Evolutionary conservation across 2,329 filamentous ascomycete species (phyloP).

Genomic region (Fonsecaea nubica): DNA sequence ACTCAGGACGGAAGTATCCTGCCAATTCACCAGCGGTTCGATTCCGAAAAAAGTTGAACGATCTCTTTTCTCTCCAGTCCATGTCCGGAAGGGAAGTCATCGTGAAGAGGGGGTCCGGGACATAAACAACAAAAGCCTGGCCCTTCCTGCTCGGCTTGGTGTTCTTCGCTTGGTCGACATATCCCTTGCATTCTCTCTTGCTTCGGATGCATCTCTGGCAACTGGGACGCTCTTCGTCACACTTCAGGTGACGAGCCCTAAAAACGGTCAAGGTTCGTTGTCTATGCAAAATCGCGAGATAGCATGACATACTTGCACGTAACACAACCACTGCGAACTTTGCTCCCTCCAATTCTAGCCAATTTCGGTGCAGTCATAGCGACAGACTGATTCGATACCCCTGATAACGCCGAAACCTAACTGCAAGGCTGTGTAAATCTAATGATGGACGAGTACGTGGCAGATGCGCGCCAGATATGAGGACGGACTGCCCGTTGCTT

Average conservation of each 20-base stretch:
- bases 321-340: conserved; percentile 1
- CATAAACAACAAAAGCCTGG: conserved; percentile 14
- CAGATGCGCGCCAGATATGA: not conserved
- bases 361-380: not conserved
- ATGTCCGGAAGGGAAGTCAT: not conserved
- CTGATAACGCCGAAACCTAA: not conserved
- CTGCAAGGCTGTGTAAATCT: not conserved
- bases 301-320: not conserved
- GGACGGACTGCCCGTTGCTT: not conserved
- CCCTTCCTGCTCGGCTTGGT: not conserved
- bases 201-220: conserved; percentile 18
- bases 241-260: conserved; percentile 7
- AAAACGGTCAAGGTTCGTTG: not conserved
- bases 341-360: conserved; percentile 2
- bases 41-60: conserved; percentile 20
- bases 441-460: not conserved
- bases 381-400: not conserved
- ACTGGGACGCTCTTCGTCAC: conserved; percentile 20
- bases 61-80: conserved; percentile 9
- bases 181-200: conserved; percentile 12
- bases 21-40: conserved; percentile 17
- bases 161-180: not conserved
- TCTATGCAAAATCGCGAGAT: not conserved
- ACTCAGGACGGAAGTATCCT: conserved; percentile 5
- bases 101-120: not conserved